Conservation (phyloP, 768 basidiomycete species). For the Boletus sensibilis region DNA sequence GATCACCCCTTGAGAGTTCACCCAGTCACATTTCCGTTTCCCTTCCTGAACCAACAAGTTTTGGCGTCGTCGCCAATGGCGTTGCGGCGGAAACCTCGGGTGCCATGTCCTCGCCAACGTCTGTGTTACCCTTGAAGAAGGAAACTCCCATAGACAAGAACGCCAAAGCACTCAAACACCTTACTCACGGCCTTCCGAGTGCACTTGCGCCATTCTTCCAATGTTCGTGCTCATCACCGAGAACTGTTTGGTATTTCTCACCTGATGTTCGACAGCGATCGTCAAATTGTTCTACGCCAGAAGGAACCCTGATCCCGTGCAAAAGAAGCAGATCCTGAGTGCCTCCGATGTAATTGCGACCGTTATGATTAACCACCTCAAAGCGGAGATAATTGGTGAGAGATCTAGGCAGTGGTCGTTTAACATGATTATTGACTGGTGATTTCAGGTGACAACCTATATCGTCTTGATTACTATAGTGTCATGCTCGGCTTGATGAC, state of each 20-base stretch:
- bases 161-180: slow-evolving; percentile 72
- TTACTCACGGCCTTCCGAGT: slow-evolving; percentile 74
- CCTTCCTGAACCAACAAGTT: slow-evolving; percentile 39
- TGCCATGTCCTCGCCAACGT: slow-evolving; percentile 19
- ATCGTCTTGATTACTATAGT: slow-evolving; percentile 50
- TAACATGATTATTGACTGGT: slow-evolving; percentile 7
- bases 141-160: slow-evolving; percentile 59
- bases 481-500: slow-evolving; percentile 53
- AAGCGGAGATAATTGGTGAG: slow-evolving; percentile 52
- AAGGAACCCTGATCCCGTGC: slow-evolving; percentile 69
- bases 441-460: slow-evolving; percentile 39
- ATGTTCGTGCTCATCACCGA: slow-evolving; percentile 46
- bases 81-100: slow-evolving; percentile 25
- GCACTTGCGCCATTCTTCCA: slow-evolving; percentile 83
- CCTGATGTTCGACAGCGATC: slow-evolving; percentile 50
- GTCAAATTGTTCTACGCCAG: slow-evolving; percentile 84
- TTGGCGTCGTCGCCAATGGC: slow-evolving; percentile 33
- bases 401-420: slow-evolving; percentile 14
- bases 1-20: slow-evolving; percentile 49
- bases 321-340: slow-evolving; percentile 73
- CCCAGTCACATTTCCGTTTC: slow-evolving; percentile 44
- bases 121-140: slow-evolving; percentile 35
- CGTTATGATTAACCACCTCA: slow-evolving; percentile 71
- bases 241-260: slow-evolving; percentile 9
- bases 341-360: slow-evolving; percentile 69